Percentiles rank a stretch among this genome's conserved stretches.
These are phyloP conservation scores for Lyophyllum decastes DNA, from an alignment of 768 basidiomycete genomes.

Conservation along the genomic window DNA sequence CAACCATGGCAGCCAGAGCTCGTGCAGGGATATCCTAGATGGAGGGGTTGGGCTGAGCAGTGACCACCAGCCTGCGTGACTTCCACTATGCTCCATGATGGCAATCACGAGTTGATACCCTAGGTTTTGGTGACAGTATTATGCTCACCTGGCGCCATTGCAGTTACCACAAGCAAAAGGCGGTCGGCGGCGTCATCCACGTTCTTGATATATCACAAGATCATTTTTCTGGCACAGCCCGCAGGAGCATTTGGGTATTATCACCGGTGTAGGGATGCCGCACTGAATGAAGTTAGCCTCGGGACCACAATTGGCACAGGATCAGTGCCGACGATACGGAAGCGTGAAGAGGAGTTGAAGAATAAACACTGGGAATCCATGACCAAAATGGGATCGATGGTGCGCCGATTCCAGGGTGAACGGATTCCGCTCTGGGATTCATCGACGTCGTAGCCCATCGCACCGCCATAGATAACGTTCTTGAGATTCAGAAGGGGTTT, in stretches of 20 bases:
- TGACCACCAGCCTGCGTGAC: no score
- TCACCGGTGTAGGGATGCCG: conserved; percentile 1
- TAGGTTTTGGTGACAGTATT: no score
- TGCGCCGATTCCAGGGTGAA: background rate
- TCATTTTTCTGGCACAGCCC: background rate
- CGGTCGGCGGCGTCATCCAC: conserved; percentile 5
- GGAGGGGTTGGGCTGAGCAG: no score
- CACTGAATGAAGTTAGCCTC: background rate
- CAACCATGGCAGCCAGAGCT: no score
- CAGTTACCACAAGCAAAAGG: conserved; percentile 1
- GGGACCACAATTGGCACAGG: background rate
- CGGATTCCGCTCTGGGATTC: background rate
- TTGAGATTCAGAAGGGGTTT: background rate
- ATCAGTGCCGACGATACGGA: background rate
- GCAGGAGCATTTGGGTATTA: conserved; percentile 1
- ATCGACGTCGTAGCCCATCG: background rate
- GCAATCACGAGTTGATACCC: no score
- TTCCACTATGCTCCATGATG: no score
- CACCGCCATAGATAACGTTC: background rate
- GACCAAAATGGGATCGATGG: background rate
- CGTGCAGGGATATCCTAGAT: no score
- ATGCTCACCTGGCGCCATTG: background rate
- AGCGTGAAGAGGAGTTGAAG: background rate
- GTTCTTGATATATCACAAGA: conserved; percentile 2
- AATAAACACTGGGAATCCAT: background rate